These are phyloP conservation scores for Solioccasus polychromus DNA, from an alignment of 768 basidiomycete genomes.

Conservation along the genomic window DNA sequence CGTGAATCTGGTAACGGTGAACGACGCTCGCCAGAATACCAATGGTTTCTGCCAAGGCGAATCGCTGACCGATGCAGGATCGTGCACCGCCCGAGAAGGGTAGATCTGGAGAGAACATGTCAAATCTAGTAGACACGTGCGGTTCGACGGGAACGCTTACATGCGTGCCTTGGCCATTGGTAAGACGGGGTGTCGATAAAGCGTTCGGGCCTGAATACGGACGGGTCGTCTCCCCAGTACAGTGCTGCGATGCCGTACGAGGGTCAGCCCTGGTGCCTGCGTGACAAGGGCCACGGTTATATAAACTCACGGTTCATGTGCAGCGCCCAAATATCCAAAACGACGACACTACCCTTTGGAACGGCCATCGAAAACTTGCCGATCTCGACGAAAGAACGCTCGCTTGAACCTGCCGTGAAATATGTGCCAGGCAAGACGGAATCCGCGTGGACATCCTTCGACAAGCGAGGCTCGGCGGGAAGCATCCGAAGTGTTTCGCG, in stretches of 20 bases:
- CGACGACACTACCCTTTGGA: slow-evolving; percentile 36
- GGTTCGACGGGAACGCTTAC: slow-evolving; percentile 34
- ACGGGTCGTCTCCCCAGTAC: slow-evolving; percentile 47
- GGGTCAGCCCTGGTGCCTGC: neutral
- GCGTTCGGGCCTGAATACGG: slow-evolving; percentile 46
- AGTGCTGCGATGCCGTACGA: slow-evolving; percentile 33
- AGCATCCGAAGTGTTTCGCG: slow-evolving; percentile 46
- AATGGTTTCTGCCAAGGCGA: slow-evolving; percentile 41
- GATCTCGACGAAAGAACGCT: slow-evolving; percentile 16
- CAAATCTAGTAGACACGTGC: neutral
- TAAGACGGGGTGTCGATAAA: slow-evolving; percentile 50
- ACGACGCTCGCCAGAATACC: slow-evolving; percentile 44
- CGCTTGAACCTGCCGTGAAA: slow-evolving; percentile 31
- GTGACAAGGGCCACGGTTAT: neutral
- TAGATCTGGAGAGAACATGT: slow-evolving; percentile 28
- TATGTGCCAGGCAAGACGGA: slow-evolving; percentile 32
- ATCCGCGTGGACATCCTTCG: slow-evolving; percentile 35
- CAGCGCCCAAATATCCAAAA: slow-evolving; percentile 41
- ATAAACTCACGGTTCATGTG: slow-evolving; percentile 49
- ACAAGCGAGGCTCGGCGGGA: slow-evolving; percentile 36
- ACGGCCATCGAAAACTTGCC: slow-evolving; percentile 36
- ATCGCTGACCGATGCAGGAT: slow-evolving; percentile 49
- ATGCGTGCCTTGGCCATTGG: slow-evolving; percentile 51
- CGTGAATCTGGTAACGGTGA: slow-evolving; percentile 38
- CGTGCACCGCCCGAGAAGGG: slow-evolving; percentile 46